These are phyloP conservation scores for Venturia effusa DNA, from an alignment of 2,329 filamentous ascomycete species.

Conservation along the genomic window DNA sequence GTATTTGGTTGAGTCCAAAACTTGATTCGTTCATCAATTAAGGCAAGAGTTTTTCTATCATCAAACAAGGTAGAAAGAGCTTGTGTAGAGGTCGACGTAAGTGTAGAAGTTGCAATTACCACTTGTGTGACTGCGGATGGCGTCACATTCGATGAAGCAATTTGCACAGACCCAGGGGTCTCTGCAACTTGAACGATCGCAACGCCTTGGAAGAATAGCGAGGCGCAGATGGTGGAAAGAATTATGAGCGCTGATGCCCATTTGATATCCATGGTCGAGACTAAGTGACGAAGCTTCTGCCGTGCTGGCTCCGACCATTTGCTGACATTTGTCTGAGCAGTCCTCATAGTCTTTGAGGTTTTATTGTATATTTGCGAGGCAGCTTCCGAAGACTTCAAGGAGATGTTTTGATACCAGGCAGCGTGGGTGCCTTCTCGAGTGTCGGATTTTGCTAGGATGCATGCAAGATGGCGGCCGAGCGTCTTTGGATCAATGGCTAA, in stretches of 20 bases:
- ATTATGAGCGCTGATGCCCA: neutral
- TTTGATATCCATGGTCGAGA: neutral
- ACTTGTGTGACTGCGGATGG: neutral
- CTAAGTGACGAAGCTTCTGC: neutral
- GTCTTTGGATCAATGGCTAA: slow-evolving; percentile 6
- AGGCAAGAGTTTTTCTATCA: neutral
- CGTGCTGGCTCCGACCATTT: neutral
- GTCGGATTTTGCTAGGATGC: neutral
- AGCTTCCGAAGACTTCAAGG: neutral
- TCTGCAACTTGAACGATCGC: neutral
- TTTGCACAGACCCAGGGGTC: neutral
- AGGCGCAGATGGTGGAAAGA: neutral
- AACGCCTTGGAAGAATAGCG: neutral
- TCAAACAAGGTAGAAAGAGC: neutral
- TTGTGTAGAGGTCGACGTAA: neutral
- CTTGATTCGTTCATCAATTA: slow-evolving; percentile 1
- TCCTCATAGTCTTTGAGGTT: neutral
- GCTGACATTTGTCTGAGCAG: neutral
- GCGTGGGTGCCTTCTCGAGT: neutral
- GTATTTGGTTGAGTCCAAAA: neutral
- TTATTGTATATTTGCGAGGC: neutral
- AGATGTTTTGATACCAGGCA: neutral
- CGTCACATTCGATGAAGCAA: neutral
- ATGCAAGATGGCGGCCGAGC: slow-evolving; percentile 4
- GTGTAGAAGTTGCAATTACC: neutral